Evolutionary conservation across 1,284 basidiomycete genomes (phyloP).

Genomic region (Heterobasidion irregulare): DNA sequence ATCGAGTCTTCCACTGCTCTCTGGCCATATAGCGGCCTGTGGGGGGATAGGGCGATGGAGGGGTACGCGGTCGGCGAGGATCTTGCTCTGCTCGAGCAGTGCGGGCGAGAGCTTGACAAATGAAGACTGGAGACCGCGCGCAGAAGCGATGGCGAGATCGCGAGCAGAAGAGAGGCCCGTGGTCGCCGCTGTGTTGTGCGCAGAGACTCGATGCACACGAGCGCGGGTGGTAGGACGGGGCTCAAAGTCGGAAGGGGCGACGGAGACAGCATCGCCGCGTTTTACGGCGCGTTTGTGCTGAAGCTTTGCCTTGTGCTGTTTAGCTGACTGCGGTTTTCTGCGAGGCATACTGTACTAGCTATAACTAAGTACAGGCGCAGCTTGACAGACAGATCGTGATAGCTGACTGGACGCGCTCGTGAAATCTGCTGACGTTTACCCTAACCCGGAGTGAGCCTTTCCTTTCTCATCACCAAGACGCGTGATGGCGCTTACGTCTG

Average conservation of each 20-base stretch:
- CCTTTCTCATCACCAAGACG: too few species aligned
- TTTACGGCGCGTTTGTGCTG: slow-evolving; percentile 75
- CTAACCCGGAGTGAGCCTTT: not conserved
- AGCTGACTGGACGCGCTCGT: not conserved
- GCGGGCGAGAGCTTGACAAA: slow-evolving; percentile 59
- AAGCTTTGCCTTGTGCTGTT: slow-evolving; percentile 63
- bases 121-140: slow-evolving; percentile 58
- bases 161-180: slow-evolving; percentile 16
- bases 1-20: slow-evolving; percentile 1
- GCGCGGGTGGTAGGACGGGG: slow-evolving; percentile 22
- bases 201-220: slow-evolving; percentile 12
- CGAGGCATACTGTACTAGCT: slow-evolving; percentile 48
- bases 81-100: slow-evolving; percentile 59
- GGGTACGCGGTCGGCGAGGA: slow-evolving; percentile 45
- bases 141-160: slow-evolving; percentile 28
- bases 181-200: slow-evolving; percentile 10
- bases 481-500: not conserved
- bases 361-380: slow-evolving; percentile 38
- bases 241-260: not conserved
- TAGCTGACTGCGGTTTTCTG: slow-evolving; percentile 52
- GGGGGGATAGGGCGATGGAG: slow-evolving; percentile 54
- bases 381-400: slow-evolving; percentile 68
- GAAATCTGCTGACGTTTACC: not conserved
- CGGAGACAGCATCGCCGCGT: slow-evolving; percentile 56
- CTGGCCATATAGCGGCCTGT: slow-evolving; percentile 28